phyloP scores from a whole-genome alignment of 176 grass and related monocot genomes.

The Carex scoparia region DNA sequence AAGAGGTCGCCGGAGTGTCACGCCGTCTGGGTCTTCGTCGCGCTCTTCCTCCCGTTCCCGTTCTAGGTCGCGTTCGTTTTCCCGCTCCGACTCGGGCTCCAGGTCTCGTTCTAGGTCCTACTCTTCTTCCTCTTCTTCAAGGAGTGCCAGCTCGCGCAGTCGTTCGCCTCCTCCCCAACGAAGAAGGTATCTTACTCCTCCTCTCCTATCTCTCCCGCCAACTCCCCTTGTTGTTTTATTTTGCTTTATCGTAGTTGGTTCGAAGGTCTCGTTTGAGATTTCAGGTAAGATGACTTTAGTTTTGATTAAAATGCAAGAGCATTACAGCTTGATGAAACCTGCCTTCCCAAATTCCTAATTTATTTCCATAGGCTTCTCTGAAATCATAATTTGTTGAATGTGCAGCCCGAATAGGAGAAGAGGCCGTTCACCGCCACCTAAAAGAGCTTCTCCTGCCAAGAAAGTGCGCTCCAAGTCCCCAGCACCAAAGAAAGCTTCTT shows the following conservation, averaged over 20 bases:
- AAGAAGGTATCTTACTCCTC: slow-evolving; percentile 41
- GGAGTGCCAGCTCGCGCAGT: slow-evolving; percentile 57
- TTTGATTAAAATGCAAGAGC: not conserved
- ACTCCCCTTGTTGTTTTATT: not conserved
- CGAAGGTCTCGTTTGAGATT: not conserved
- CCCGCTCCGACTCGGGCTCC: slow-evolving; percentile 42
- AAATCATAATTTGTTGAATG: slow-evolving; percentile 5
- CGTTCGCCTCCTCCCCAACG: slow-evolving; percentile 61
- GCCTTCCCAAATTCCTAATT: not conserved
- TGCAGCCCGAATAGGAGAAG: slow-evolving; percentile 54
- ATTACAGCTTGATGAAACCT: not conserved
- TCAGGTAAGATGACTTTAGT: not conserved
- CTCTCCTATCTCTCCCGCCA: not conserved
- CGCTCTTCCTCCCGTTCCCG: slow-evolving; percentile 56
- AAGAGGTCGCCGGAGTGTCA: slow-evolving; percentile 44
- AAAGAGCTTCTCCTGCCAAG: slow-evolving; percentile 62
- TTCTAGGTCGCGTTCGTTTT: slow-evolving; percentile 43
- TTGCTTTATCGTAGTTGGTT: not conserved
- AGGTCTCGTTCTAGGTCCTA: slow-evolving; percentile 54
- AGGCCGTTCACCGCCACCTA: slow-evolving; percentile 50
- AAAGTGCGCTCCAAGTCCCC: slow-evolving; percentile 55
- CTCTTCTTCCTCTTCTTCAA: slow-evolving; percentile 51
- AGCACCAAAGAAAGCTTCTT: slow-evolving; percentile 66
- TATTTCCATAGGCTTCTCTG: not conserved
- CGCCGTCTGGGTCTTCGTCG: slow-evolving; percentile 58